Percentiles rank a stretch among this genome's conserved stretches.
These are phyloP conservation scores for Sugiyamaella japonica DNA, from an alignment of 1,139 yeast species.

Conservation along the genomic window DNA sequence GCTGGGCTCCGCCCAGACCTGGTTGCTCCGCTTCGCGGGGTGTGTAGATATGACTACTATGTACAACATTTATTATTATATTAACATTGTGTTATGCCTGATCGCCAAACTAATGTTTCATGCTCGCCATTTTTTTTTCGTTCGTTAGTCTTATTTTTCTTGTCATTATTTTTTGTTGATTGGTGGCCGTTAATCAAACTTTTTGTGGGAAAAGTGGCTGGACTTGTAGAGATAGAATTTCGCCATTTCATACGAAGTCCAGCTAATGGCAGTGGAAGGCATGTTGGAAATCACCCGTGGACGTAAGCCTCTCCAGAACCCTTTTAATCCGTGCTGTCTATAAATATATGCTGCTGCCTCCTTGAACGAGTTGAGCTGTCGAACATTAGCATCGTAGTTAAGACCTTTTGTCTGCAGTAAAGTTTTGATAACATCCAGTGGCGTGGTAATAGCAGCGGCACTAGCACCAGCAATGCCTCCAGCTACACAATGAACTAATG, in stretches of 20 bases:
- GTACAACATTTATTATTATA: slow-evolving; percentile 13
- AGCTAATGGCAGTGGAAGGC: slow-evolving; percentile 95
- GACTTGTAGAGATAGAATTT: slow-evolving; percentile 55
- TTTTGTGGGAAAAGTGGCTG: slow-evolving; percentile 6
- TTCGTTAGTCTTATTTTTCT: neutral
- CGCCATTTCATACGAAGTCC: slow-evolving; percentile 99
- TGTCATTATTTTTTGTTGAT: neutral
- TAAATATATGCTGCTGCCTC: slow-evolving; percentile 74
- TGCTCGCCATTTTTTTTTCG: slow-evolving; percentile 1
- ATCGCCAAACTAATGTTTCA: neutral
- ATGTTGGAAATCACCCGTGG: slow-evolving; percentile 93
- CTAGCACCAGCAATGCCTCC: slow-evolving; percentile 97
- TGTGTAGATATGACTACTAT: neutral
- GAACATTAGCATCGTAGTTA: slow-evolving; percentile 50
- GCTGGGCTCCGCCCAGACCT: too few relatives aligned
- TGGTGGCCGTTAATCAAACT: slow-evolving; percentile 3
- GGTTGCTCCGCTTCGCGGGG: neutral
- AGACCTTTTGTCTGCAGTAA: slow-evolving; percentile 74
- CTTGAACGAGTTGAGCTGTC: slow-evolving; percentile 63
- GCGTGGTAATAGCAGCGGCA: slow-evolving; percentile 95
- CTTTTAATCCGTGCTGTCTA: slow-evolving; percentile 61
- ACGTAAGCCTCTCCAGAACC: slow-evolving; percentile 81
- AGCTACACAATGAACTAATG: slow-evolving; percentile 85
- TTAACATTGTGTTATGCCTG: slow-evolving; percentile 1
- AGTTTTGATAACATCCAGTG: slow-evolving; percentile 93